Conservation (phyloP, 2,329 filamentous ascomycete species). For the Aspergillus neotritici region DNA sequence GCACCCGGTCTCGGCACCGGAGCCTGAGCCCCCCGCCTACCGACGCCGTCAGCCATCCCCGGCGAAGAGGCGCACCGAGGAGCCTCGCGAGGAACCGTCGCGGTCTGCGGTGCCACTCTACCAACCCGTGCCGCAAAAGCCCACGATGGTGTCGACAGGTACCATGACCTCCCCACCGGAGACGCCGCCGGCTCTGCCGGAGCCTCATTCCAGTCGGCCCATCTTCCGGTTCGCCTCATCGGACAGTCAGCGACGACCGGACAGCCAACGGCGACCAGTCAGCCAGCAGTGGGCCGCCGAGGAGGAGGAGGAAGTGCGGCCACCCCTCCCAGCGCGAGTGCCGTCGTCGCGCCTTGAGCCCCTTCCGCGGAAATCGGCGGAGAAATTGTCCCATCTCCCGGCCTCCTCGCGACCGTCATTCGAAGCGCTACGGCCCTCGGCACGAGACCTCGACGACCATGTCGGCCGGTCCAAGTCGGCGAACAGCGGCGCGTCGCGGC, state of each 20-base stretch:
- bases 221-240: slow-evolving; percentile 52
- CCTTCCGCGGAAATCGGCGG: slow-evolving; percentile 46
- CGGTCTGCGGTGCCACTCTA: slow-evolving; percentile 31
- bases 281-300: slow-evolving; percentile 44
- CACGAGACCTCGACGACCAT: slow-evolving; percentile 55
- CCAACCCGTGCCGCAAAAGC: slow-evolving; percentile 44
- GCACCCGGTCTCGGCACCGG: slow-evolving; percentile 31
- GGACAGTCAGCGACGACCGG: slow-evolving; percentile 41
- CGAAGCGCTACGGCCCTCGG: slow-evolving; percentile 62
- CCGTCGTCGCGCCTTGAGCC: slow-evolving; percentile 39
- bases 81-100: slow-evolving; percentile 21
- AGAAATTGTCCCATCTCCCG: slow-evolving; percentile 50
- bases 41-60: slow-evolving; percentile 23
- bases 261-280: slow-evolving; percentile 45
- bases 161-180: slow-evolving; percentile 66
- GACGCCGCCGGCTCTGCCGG: slow-evolving; percentile 31
- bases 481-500: slow-evolving; percentile 59
- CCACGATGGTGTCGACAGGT: slow-evolving; percentile 62
- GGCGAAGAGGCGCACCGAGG: slow-evolving; percentile 17
- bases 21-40: slow-evolving; percentile 18
- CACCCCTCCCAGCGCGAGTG: no score
- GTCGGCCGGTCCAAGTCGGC: slow-evolving; percentile 58
- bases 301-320: slow-evolving; percentile 11
- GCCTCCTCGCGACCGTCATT: slow-evolving; percentile 62
- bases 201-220: slow-evolving; percentile 33